A percentile compares a stretch with the other conserved stretches of the same genome.
Conservation (phyloP, 176 grass and related monocot species). For the Pontederia paniculata region DNA sequence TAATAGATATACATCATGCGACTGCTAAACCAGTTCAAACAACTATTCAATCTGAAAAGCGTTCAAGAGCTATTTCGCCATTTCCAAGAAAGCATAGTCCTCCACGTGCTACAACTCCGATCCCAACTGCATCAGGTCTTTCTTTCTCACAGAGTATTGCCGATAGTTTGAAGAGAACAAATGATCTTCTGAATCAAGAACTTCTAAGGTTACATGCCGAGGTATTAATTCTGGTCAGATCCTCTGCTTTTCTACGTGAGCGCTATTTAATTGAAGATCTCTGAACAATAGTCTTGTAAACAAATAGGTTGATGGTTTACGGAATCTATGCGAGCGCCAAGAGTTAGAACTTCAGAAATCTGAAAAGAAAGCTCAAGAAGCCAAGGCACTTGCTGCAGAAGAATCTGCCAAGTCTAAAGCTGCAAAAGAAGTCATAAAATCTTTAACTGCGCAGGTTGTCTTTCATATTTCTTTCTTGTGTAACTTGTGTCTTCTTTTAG, state of each 20-base stretch:
- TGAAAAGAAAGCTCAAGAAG: constrained; percentile 58
- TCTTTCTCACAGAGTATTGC: constrained; percentile 32
- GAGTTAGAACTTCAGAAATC: constrained; percentile 54
- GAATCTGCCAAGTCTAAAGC: constrained; percentile 69
- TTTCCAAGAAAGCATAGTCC: constrained; percentile 43
- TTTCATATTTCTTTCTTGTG: background rate
- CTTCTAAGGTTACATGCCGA: constrained; percentile 72
- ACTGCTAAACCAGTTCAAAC: constrained; percentile 17
- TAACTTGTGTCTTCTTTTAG: background rate
- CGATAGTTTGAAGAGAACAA: constrained; percentile 60
- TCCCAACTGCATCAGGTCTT: constrained; percentile 13
- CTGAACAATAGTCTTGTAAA: constrained; percentile 13
- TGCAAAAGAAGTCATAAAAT: constrained; percentile 91
- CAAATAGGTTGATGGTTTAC: constrained; percentile 56
- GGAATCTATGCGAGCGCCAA: constrained; percentile 42
- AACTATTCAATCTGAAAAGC: constrained; percentile 19
- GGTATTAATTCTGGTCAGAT: constrained; percentile 27
- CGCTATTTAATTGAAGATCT: background rate
- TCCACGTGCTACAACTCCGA: constrained; percentile 24
- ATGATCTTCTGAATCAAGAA: constrained; percentile 79
- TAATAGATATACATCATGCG: constrained; percentile 36
- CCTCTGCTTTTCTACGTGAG: background rate
- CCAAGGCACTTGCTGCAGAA: constrained; percentile 48
- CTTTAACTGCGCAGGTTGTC: constrained; percentile 72
- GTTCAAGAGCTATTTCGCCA: constrained; percentile 25